phyloP scores from a whole-genome alignment of 1,284 basidiomycete genomes.

The Ceratobasidium sp. region DNA sequence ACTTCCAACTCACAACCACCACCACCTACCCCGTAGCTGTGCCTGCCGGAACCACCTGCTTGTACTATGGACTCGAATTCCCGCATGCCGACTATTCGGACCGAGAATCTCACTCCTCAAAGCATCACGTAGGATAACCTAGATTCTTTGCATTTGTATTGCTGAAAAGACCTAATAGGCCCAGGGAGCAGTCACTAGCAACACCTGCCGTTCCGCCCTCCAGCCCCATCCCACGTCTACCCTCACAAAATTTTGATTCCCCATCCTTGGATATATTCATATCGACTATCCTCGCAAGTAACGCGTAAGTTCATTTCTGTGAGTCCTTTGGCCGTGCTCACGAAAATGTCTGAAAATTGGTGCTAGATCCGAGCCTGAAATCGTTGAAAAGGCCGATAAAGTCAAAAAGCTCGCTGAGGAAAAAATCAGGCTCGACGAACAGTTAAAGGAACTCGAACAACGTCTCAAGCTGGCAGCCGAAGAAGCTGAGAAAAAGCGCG shows the following conservation, averaged over 20 bases:
- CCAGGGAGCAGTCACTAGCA: slow-evolving; percentile 5
- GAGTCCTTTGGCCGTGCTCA: background rate
- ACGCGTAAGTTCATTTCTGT: slow-evolving; percentile 17
- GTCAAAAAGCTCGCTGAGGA: slow-evolving; percentile 30
- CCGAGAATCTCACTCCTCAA: slow-evolving; percentile 30
- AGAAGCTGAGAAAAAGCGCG: slow-evolving; percentile 41
- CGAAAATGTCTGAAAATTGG: slow-evolving; percentile 34
- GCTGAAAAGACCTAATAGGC: slow-evolving; percentile 30
- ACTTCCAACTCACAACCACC: slow-evolving; percentile 31
- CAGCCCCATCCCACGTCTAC: slow-evolving; percentile 43
- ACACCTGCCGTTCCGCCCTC: slow-evolving; percentile 41
- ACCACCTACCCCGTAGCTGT: slow-evolving; percentile 11
- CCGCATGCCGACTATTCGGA: slow-evolving; percentile 34
- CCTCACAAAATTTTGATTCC: slow-evolving; percentile 36
- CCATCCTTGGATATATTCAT: slow-evolving; percentile 39
- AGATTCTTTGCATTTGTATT: background rate
- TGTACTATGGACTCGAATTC: slow-evolving; percentile 14
- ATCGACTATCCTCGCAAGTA: slow-evolving; percentile 21
- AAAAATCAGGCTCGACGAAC: slow-evolving; percentile 29
- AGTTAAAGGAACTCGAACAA: slow-evolving; percentile 24
- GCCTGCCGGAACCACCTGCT: background rate
- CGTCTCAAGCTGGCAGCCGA: slow-evolving; percentile 38
- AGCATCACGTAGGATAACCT: slow-evolving; percentile 9
- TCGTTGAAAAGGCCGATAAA: slow-evolving; percentile 26
- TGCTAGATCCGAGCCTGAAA: slow-evolving; percentile 23